A percentile compares a stretch with the other conserved stretches of the same genome.
These are phyloP conservation scores for Xylaria telfairii DNA, from an alignment of 495 filamentous ascomycete genomes.

Conservation along the genomic window DNA sequence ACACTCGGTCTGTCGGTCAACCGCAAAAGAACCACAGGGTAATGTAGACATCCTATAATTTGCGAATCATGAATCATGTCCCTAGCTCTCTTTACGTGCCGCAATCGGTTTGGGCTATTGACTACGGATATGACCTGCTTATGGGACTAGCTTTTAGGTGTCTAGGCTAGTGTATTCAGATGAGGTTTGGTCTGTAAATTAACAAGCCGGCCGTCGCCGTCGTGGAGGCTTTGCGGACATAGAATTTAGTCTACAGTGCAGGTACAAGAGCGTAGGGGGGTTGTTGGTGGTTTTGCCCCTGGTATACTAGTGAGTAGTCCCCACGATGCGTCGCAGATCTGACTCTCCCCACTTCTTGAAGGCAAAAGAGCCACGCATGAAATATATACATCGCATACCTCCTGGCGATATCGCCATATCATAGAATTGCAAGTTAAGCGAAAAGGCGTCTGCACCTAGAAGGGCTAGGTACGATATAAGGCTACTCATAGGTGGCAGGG, in stretches of 20 bases:
- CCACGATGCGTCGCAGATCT: conserved; percentile 16
- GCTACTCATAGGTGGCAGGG: neutral
- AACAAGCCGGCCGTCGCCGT: neutral
- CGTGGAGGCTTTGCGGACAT: neutral
- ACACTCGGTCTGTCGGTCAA: neutral
- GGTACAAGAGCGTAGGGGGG: neutral
- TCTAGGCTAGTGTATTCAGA: neutral
- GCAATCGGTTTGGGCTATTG: neutral
- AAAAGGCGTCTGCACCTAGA: neutral
- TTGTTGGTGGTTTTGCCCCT: conserved; percentile 3
- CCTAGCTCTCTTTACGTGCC: neutral
- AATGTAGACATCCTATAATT: neutral
- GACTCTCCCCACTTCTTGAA: neutral
- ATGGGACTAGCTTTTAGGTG: neutral
- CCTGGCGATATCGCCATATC: neutral
- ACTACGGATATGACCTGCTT: neutral
- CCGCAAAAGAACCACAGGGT: neutral
- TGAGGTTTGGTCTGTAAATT: neutral
- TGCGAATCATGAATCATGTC: neutral
- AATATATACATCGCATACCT: neutral
- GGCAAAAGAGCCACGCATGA: conserved; percentile 25
- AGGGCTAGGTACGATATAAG: neutral
- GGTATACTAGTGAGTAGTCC: conserved; percentile 8
- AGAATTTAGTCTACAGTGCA: conserved; percentile 1
- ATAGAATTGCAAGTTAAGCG: neutral